These are phyloP conservation scores for Erodium chrysanthum DNA, from an alignment of 441 rosid species.

Conservation along the genomic window DNA sequence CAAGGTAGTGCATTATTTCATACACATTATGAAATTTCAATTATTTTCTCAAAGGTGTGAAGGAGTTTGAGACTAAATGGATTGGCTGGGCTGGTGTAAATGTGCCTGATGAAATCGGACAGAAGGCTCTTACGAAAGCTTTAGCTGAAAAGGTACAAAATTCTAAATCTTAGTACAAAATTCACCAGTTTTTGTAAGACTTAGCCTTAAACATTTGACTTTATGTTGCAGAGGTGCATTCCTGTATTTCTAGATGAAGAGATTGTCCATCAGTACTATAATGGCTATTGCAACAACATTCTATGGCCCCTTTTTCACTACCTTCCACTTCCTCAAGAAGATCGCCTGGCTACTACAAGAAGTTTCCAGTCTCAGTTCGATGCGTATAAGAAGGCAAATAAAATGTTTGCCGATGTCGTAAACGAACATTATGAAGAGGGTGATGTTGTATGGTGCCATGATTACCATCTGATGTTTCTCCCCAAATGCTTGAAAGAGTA, in stretches of 20 bases:
- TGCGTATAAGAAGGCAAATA: constrained; percentile 93
- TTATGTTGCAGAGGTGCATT: constrained; percentile 68
- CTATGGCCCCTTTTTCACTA: constrained; percentile 97
- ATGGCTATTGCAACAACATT: constrained; percentile 97
- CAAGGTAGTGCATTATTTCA: background rate
- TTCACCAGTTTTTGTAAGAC: background rate
- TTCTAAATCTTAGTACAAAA: background rate
- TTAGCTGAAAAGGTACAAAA: constrained; percentile 76
- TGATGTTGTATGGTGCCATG: constrained; percentile 99
- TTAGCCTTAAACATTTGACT: background rate
- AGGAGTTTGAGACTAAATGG: constrained; percentile 97
- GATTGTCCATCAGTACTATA: constrained; percentile 94
- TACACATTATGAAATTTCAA: constrained; percentile 23
- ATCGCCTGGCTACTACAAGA: constrained; percentile 92
- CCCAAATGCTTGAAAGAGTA: constrained; percentile 83
- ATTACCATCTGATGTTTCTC: constrained; percentile 95
- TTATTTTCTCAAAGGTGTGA: constrained; percentile 56
- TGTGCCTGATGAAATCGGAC: constrained; percentile 94
- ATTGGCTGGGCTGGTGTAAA: constrained; percentile 99
- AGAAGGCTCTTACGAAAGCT: constrained; percentile 78
- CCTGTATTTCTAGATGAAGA: constrained; percentile 99
- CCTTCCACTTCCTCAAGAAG: constrained; percentile 98
- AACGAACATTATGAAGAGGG: constrained; percentile 87
- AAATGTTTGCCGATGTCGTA: constrained; percentile 97
- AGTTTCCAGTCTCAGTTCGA: constrained; percentile 93